phyloP scores from a whole-genome alignment of 176 grass and related monocot genomes.

The Panicum miliaceum region DNA sequence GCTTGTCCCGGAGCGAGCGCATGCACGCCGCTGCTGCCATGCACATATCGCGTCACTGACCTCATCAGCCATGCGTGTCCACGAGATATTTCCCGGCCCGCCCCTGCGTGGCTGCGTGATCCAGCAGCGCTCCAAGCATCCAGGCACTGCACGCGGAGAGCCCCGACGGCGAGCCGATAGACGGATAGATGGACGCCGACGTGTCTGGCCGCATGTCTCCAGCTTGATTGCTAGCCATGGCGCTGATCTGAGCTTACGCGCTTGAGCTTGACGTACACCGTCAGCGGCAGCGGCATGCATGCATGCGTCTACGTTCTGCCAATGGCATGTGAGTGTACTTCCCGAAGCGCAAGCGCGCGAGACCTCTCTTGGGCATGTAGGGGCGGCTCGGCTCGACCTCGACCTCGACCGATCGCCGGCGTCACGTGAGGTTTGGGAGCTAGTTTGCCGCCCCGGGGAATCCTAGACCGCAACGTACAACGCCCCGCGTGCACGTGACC shows the following conservation, averaged over 20 bases:
- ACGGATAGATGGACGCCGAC: too few species aligned
- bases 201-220: too few species aligned
- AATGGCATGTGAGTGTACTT: constrained; percentile 71
- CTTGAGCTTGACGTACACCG: neutral
- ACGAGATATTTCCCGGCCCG: neutral
- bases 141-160: neutral
- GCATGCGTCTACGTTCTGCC: constrained; percentile 12
- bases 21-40: constrained; percentile 34
- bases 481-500: neutral
- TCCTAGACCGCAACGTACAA: constrained; percentile 32
- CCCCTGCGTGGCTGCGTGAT: neutral
- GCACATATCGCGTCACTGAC: constrained; percentile 4
- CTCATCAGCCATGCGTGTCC: neutral
- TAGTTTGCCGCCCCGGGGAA: constrained; percentile 44
- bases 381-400: neutral
- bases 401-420: neutral
- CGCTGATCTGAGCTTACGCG: neutral
- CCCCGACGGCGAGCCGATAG: neutral
- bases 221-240: too few species aligned
- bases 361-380: too few species aligned
- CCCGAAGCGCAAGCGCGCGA: neutral
- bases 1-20: neutral
- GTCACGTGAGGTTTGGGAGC: constrained; percentile 65
- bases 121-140: constrained; percentile 8
- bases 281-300: neutral